Evolutionary conservation across 2,329 filamentous ascomycete species (phyloP), one percentile per base, ranked within the genome.

Genomic region (Trichoderma hamatum): DNA sequence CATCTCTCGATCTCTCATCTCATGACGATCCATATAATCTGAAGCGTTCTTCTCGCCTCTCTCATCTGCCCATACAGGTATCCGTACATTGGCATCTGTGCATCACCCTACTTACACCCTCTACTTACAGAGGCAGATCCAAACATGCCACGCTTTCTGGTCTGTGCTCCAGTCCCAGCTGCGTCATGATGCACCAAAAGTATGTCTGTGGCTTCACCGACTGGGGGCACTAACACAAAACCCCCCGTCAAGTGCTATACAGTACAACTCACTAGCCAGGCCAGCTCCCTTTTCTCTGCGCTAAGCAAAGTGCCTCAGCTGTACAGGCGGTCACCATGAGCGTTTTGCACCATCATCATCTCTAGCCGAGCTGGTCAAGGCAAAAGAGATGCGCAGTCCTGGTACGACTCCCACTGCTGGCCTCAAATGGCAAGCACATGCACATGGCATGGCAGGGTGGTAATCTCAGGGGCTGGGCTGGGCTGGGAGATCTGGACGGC

Each of bases 361-460:
- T 14, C 21, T 26, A 59, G 34, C 56, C 32, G 30, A 43, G 56
- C n/a, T 43, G 34, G 54, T 36, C 54, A 24, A 49, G 24, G 54
- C 52, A 28, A 55, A 3, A 34, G 26, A 30, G 39, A 43, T 43
- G 39, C 39, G 39, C 9, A 43, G 19, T n/a, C 39, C 39, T 19
- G n/a, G 30, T 30, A 30, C 9, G 4, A 3, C 6, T 30, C 30
- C 9, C 26, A 13, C 16, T 32, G 24, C 39, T n/a, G 34, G 26
- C 60, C 6, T 34, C n/a, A 26, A 21, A 49, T 34, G 24, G 16
- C 30, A 34, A 30, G 39, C 36, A n/a, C 39, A 43, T 43, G 63
- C 63, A 67, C 63, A 59, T 67, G 63, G 54, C 63, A 59, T 67
- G 63, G 54, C 54, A 59, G 63, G 54, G 63, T 67, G 54, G 63